Percentiles rank a stretch among this genome's conserved stretches.
Conservation (phyloP, 805 yeast species). For the Nakazawaea pomicola region DNA sequence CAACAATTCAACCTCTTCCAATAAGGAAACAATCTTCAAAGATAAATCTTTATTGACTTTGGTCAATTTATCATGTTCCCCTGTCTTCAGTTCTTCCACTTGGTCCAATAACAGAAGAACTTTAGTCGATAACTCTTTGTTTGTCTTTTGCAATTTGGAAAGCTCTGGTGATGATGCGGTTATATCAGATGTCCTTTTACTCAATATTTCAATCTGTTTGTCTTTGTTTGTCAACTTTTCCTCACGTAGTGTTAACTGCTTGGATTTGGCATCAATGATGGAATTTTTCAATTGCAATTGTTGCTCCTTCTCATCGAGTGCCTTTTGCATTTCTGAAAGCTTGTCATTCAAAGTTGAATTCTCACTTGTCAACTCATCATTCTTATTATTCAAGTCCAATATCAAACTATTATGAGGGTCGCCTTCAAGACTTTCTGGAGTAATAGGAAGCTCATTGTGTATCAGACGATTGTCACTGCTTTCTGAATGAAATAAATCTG, state of each 20-base stretch:
- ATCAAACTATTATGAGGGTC: neutral
- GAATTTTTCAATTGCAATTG: conserved; percentile 10
- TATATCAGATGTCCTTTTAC: neutral
- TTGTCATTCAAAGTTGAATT: conserved; percentile 2
- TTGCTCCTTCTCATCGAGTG: conserved; percentile 6
- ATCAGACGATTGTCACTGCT: no score
- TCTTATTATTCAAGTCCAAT: conserved; percentile 3
- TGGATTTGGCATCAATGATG: conserved; percentile 9
- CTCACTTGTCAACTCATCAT: neutral
- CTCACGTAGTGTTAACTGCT: conserved; percentile 9
- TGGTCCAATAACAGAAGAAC: neutral
- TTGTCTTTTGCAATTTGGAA: neutral
- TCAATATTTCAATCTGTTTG: conserved; percentile 8
- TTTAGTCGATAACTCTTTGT: neutral
- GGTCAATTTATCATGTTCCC: neutral
- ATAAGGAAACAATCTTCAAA: neutral
- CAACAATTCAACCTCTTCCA: conserved; percentile 5
- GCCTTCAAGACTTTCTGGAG: conserved; percentile 6
- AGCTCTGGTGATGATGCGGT: no score
- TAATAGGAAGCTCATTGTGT: conserved; percentile 5
- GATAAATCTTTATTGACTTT: neutral
- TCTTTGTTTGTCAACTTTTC: conserved; percentile 10
- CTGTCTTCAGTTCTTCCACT: neutral
- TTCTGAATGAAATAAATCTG: no score
- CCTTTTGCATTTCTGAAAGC: neutral